A percentile compares a stretch with the other conserved stretches of the same genome.
Evolutionary conservation across 2,329 filamentous ascomycete species (phyloP).

Genomic region (Rutstroemia sydowiana): DNA sequence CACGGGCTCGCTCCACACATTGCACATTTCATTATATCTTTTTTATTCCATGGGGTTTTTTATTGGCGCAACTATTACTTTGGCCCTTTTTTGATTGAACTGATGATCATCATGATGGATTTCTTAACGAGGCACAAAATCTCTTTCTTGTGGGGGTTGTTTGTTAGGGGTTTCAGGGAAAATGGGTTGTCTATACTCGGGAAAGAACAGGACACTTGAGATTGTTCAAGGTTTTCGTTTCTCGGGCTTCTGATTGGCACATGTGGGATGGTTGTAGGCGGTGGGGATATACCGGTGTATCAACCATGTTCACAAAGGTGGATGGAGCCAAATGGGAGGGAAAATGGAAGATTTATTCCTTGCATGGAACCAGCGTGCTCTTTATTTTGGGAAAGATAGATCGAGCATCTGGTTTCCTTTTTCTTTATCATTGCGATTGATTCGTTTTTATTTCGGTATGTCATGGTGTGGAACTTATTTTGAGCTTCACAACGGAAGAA

Average conservation of each 20-base stretch:
- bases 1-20: constrained; percentile 1
- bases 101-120: constrained; percentile 11
- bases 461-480: not conserved
- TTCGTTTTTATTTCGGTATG: not conserved
- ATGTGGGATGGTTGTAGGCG: not conserved
- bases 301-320: too few species aligned
- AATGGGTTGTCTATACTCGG: constrained; percentile 5
- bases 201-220: not conserved
- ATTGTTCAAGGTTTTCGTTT: not conserved
- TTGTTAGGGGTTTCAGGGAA: constrained; percentile 1
- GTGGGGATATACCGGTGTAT: not conserved
- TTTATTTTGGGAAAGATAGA: not conserved
- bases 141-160: not conserved
- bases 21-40: not conserved
- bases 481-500: not conserved
- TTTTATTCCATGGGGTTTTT: constrained; percentile 2
- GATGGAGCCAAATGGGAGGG: not conserved
- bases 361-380: constrained; percentile 2
- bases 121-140: constrained; percentile 8
- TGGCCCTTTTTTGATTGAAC: constrained; percentile 5
- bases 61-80: constrained; percentile 1
- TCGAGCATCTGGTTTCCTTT: constrained; percentile 1
- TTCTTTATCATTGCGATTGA: not conserved
- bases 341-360: constrained; percentile 1
- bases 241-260: not conserved